A percentile compares a stretch with the other conserved stretches of the same genome.
phyloP scores from a whole-genome alignment of 352 stramenopile genomes.

The Phytophthora podocarpi region DNA sequence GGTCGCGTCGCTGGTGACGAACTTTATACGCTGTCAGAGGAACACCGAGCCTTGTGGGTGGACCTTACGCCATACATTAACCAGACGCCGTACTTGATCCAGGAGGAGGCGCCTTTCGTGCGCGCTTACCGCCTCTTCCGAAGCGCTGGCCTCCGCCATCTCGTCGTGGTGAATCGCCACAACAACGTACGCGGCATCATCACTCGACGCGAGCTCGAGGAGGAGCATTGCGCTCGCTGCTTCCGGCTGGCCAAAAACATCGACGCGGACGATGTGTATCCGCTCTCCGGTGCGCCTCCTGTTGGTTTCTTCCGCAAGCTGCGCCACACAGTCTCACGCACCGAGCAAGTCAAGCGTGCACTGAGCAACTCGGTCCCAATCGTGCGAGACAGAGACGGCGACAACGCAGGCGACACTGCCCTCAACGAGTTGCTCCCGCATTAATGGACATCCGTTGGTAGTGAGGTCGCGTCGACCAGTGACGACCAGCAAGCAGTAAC shows the following conservation, averaged over 20 bases:
- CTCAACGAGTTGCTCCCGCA: constrained; percentile 28
- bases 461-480: neutral
- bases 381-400: constrained; percentile 11
- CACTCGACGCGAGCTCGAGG: constrained; percentile 81
- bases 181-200: constrained; percentile 93
- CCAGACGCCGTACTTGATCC: constrained; percentile 95
- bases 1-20: constrained; percentile 38
- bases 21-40: constrained; percentile 66
- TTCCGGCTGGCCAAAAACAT: constrained; percentile 80
- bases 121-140: constrained; percentile 97
- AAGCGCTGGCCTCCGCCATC: constrained; percentile 95
- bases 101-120: constrained; percentile 95
- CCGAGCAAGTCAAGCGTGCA: constrained; percentile 79
- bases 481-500: neutral
- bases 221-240: constrained; percentile 80
- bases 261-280: constrained; percentile 74
- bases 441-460: constrained; percentile 3
- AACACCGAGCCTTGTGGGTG: constrained; percentile 92
- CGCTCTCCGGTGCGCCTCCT: constrained; percentile 52
- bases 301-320: constrained; percentile 73
- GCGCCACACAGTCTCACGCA: constrained; percentile 61
- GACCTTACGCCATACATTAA: constrained; percentile 98
- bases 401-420: constrained; percentile 10
- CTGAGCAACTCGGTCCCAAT: constrained; percentile 47
- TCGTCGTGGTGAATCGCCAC: constrained; percentile 93